Evolutionary conservation across 2,329 filamentous ascomycete species (phyloP).

Genomic region (Aulographum hederae): DNA sequence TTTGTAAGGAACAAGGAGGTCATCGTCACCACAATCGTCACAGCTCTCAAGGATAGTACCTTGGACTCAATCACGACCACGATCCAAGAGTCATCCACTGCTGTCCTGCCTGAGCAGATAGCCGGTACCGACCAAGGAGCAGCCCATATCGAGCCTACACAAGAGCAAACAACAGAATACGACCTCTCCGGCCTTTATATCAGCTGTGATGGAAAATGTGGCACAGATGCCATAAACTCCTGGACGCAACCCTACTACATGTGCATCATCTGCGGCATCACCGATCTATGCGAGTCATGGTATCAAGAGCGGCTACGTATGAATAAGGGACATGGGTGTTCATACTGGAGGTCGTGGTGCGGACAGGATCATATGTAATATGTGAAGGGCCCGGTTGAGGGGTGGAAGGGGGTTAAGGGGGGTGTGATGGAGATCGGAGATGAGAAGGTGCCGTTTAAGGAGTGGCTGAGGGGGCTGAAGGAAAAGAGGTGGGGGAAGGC

Average conservation of each 20-base stretch:
- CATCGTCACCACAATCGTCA: neutral
- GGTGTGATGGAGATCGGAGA: constrained; percentile 6
- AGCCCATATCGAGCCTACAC: no score
- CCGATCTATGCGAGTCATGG: constrained; percentile 7
- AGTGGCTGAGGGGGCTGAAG: constrained; percentile 8
- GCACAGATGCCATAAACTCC: neutral
- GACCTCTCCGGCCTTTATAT: constrained; percentile 3
- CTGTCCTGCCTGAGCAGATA: no score
- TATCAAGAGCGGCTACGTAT: constrained; percentile 1
- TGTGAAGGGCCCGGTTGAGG: constrained; percentile 8
- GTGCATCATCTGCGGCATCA: constrained; percentile 7
- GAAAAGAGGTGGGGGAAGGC: constrained; percentile 9
- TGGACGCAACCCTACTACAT: constrained; percentile 5
- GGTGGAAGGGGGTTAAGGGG: constrained; percentile 8
- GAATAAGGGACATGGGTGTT: constrained; percentile 1
- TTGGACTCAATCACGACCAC: constrained; percentile 1
- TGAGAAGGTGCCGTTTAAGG: constrained; percentile 6
- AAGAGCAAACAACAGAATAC: no score
- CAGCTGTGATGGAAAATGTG: constrained; percentile 5
- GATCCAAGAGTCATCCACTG: no score
- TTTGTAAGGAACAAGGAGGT: neutral
- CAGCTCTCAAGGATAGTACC: neutral
- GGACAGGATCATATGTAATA: constrained; percentile 7
- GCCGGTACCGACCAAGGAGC: no score
- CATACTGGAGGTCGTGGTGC: constrained; percentile 5